Conservation (phyloP, 352 stramenopile species). For the Phytophthora nicotianae region DNA sequence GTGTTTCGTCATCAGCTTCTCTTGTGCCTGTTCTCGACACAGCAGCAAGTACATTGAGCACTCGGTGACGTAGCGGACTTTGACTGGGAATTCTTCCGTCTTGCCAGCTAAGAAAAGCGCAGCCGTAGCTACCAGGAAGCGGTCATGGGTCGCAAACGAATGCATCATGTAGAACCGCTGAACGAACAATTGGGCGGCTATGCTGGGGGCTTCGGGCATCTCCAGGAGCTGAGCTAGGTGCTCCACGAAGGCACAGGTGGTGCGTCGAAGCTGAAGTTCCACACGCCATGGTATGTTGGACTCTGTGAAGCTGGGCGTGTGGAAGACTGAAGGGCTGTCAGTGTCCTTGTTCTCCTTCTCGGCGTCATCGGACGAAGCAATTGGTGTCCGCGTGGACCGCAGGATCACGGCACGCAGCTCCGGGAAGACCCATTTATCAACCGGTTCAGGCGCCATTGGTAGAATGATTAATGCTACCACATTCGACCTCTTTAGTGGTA, state of each 20-base stretch:
- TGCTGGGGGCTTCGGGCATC: constrained; percentile 58
- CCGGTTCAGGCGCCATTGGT: constrained; percentile 30
- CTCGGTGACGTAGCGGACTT: constrained; percentile 80
- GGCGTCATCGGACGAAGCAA: constrained; percentile 1
- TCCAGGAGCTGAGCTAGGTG: constrained; percentile 67
- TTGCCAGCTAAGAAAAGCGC: constrained; percentile 82
- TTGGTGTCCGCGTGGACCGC: background rate
- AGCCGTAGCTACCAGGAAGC: constrained; percentile 76
- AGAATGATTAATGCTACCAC: background rate
- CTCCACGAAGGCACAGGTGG: constrained; percentile 71
- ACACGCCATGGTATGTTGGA: constrained; percentile 55
- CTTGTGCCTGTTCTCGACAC: constrained; percentile 44
- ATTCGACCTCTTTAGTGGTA: background rate
- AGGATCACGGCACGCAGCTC: constrained; percentile 51
- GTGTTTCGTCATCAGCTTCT: constrained; percentile 34
- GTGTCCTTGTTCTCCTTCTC: constrained; percentile 35
- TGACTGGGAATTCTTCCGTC: constrained; percentile 79
- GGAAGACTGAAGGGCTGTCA: constrained; percentile 27
- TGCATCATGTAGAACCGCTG: constrained; percentile 85
- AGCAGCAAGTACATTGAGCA: constrained; percentile 70
- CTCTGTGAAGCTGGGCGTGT: constrained; percentile 52
- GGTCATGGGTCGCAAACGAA: constrained; percentile 78
- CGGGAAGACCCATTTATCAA: constrained; percentile 50
- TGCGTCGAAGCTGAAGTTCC: constrained; percentile 66
- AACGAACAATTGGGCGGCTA: constrained; percentile 70